Conservation (phyloP, 116 monocot species). For the Papilionanthe hybrid region DNA sequence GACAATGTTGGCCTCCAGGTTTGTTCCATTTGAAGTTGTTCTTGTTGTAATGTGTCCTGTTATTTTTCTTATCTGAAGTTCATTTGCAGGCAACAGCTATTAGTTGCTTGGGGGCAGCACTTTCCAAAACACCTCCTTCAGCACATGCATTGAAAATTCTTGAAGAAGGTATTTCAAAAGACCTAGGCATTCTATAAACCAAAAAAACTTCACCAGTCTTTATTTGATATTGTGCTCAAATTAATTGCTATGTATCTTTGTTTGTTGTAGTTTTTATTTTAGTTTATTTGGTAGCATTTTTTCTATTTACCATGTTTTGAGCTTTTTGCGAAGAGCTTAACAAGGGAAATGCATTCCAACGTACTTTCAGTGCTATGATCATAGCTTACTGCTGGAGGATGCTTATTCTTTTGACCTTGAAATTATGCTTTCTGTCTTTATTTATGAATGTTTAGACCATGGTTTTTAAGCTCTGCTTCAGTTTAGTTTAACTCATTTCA, state of each 20-base stretch:
- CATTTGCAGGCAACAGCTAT: conserved; percentile 59
- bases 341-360: background rate
- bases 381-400: too few relatives aligned
- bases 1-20: conserved; percentile 60
- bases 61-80: background rate
- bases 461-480: too few relatives aligned
- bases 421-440: too few relatives aligned
- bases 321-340: background rate
- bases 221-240: background rate
- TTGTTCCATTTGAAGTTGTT: conserved; percentile 22
- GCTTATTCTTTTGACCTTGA: too few relatives aligned
- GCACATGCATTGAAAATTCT: conserved; percentile 49
- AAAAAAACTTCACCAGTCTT: background rate
- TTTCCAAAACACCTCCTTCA: conserved; percentile 77
- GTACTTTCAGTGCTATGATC: too few relatives aligned
- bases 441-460: too few relatives aligned
- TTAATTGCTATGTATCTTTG: background rate
- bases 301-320: background rate
- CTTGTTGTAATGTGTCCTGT: background rate
- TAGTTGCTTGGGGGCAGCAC: conserved; percentile 65
- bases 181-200: background rate
- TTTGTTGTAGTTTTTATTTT: background rate
- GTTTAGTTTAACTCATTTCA: too few relatives aligned
- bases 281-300: background rate
- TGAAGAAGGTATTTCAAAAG: conserved; percentile 34